phyloP scores from a whole-genome alignment of 1,139 yeast species.

The Yamadazyma aaseri region DNA sequence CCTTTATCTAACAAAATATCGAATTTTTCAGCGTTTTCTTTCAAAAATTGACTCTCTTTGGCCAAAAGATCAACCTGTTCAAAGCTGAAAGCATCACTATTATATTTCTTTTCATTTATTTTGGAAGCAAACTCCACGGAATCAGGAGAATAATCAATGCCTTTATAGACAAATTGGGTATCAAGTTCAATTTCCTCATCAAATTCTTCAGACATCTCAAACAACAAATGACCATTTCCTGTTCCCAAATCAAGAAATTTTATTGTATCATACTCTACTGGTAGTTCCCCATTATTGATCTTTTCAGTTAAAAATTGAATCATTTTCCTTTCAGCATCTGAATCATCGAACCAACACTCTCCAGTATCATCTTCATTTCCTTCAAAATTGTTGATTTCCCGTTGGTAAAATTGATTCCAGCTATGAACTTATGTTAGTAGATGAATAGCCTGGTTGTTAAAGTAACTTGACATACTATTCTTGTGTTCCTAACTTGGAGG shows the following conservation, averaged over 20 bases:
- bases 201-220: constrained; percentile 60
- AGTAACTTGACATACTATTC: constrained; percentile 53
- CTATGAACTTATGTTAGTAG: constrained; percentile 30
- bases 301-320: constrained; percentile 54
- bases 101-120: constrained; percentile 47
- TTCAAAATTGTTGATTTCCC: constrained; percentile 68
- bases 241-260: constrained; percentile 83
- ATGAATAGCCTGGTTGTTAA: neutral
- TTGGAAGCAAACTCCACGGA: constrained; percentile 71
- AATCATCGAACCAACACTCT: constrained; percentile 94
- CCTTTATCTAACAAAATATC: constrained; percentile 90
- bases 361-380: constrained; percentile 83
- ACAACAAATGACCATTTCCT: constrained; percentile 89
- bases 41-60: constrained; percentile 31
- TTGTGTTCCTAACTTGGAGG: constrained; percentile 75
- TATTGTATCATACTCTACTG: constrained; percentile 27
- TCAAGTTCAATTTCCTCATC: constrained; percentile 38
- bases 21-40: constrained; percentile 37
- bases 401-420: constrained; percentile 85
- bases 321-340: constrained; percentile 85
- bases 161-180: constrained; percentile 42
- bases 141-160: constrained; percentile 82
- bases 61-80: constrained; percentile 47
- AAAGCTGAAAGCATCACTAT: constrained; percentile 37
- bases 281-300: constrained; percentile 25